Evolutionary conservation across 106 monocot species (phyloP), one percentile per base, ranked within the genome.

Genomic region (Chionographis japonica): DNA sequence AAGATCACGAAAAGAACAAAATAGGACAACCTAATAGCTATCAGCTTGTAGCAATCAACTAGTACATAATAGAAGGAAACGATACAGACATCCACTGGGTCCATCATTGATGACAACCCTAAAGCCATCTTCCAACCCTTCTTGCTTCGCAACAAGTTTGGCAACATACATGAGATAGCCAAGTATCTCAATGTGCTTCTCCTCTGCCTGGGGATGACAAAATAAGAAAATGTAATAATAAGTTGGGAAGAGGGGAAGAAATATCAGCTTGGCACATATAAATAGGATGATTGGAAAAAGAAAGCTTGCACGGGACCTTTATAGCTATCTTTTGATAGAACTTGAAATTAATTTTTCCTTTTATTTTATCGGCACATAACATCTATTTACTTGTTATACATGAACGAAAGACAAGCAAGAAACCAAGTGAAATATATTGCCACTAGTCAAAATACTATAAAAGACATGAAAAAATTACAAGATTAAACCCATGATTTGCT

Each of bases 31-130:
- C 18, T 18, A 53, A 11, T 10, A 49, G 19, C 11, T 36, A 40
- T 12, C 56, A 35, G 3, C 56, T 65, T n/a, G n/a, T 10, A 49
- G 19, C 11, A 41, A 40, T 12, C 56, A 35, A 3, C 56, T 65
- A 35, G 43, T 58, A 3, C 12, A 56, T 9, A 19, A 56, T 56
- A 52, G 6, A 49, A 36, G 46, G 15, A 27, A 54, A 53, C 6
- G 38, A 13, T 42, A 76, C 88, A 40, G 56, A 95, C 95, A 91
- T 75, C 88, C 95, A 56, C 72, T 70, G 18, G 83, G 80, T 37
- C 95, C 95, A 56, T 95, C 91, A 56, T 95, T 95, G 60, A 92
- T 92, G 61, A 95, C 92, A 67, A 92, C 37, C 12, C 95, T 79
- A 68, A 74, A 95, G 35, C 95, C 95, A 79, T 94, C 85, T 27